phyloP scores from a whole-genome alignment of 495 filamentous ascomycete genomes.

The Neurospora sp. region DNA sequence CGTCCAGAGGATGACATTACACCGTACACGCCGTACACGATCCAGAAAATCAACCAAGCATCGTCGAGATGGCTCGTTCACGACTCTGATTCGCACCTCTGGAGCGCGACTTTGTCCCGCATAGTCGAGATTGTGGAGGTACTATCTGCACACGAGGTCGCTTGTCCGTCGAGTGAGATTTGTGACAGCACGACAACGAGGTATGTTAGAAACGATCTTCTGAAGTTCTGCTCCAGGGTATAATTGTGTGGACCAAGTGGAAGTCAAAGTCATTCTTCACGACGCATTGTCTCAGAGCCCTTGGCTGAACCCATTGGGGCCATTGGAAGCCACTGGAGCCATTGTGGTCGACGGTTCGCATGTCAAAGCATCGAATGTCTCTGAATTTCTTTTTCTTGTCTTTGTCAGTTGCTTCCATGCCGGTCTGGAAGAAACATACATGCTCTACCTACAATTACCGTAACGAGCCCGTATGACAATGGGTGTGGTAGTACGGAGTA shows the following conservation, averaged over 20 bases:
- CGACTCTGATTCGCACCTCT: constrained; percentile 15
- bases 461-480: not conserved
- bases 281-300: not conserved
- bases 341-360: not conserved
- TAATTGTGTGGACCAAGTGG: not conserved
- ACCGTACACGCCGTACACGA: not conserved
- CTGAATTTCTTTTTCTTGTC: not conserved
- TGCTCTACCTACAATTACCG: not conserved
- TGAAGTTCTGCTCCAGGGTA: not conserved
- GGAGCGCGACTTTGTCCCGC: not conserved
- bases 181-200: not conserved
- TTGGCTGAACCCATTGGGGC: not conserved
- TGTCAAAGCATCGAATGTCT: not conserved
- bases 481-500: not conserved
- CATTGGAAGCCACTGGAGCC: not conserved
- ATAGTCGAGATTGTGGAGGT: not conserved
- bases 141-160: not conserved
- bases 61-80: constrained; percentile 7
- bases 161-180: not conserved
- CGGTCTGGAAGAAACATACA: not conserved
- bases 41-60: constrained; percentile 8
- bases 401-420: not conserved
- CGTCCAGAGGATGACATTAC: not conserved
- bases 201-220: not conserved
- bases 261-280: not conserved